A percentile compares a stretch with the other conserved stretches of the same genome.
Conservation (phyloP, 148 eudicot genomes). For the Rhododendron molle region DNA sequence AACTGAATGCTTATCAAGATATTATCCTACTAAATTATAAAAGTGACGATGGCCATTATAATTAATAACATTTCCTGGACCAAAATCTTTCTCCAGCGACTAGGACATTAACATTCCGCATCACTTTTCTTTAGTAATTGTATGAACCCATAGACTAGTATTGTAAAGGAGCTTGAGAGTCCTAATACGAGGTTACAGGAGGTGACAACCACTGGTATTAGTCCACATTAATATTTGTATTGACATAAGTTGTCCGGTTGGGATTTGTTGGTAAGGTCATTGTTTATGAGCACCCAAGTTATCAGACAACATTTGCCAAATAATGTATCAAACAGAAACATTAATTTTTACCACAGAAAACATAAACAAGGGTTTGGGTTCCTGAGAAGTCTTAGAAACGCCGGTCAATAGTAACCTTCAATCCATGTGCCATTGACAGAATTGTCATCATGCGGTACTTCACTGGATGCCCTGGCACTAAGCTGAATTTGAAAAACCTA, state of each 20-base stretch:
- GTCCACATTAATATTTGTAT: not conserved
- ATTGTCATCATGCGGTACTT: conserved; percentile 95
- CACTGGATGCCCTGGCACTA: conserved; percentile 68
- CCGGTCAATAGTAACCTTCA: conserved; percentile 53
- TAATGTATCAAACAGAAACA: not conserved
- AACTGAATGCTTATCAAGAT: no score
- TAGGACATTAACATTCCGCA: not conserved
- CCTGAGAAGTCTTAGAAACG: conserved; percentile 22
- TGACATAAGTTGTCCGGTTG: not conserved
- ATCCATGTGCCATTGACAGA: conserved; percentile 79
- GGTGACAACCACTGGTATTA: not conserved
- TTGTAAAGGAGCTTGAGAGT: not conserved
- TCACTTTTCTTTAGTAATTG: not conserved
- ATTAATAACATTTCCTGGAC: not conserved
- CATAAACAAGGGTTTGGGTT: not conserved
- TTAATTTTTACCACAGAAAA: not conserved
- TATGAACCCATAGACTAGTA: not conserved
- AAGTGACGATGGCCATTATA: no score
- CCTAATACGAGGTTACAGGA: not conserved
- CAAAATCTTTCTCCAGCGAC: not conserved
- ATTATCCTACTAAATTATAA: no score
- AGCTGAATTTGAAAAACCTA: conserved; percentile 63
- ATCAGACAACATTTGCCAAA: not conserved
- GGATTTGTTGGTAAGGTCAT: not conserved
- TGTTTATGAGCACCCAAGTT: not conserved